Base-by-base conservation (phyloP, 2,329 filamentous ascomycete species). In the Hymenotorrendiella dingleyae region DNA sequence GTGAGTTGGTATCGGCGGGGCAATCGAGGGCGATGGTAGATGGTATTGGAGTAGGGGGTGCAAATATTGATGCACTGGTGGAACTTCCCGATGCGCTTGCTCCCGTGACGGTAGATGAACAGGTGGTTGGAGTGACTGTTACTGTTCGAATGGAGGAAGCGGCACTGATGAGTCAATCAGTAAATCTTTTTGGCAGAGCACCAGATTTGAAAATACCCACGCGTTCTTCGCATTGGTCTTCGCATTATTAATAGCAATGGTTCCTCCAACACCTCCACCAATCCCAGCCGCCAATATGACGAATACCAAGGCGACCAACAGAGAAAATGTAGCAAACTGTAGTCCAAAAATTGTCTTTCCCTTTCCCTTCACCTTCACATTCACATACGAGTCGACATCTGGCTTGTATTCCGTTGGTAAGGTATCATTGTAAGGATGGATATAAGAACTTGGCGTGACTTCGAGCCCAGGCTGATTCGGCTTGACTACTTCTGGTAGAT, bases 211-310 rank as follows among this genome's bases (percentile, higher is more conserved):
- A 21, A 16, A 3, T 21, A n/a, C 37, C 17, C 17, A 26, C 37
- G 22, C 20, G 20, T 19, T 27, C 35, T 41, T 36, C 23, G 34
- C 38, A 29, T 29, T 39, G 34, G 34, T 46, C 27, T 42, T 48
- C 5, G 48, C 48, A 44, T 48, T 48, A 16, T 43, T 46, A 10
- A 48, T 45, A 8, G 47, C 47, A 27, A 51, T 43, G 6, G 40
- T 44, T 9, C 43, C 46, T 16, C 48, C 48, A 27, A 48, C 41
- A 8, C 46, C 48, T 16, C 40, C 46, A 4, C 48, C 48, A 23
- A 51, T 39, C 12, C 24, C 48, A 12, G 46, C 43, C 4, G 27
- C 46, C n/a, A 51, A 35, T 17, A 48, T 43, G 9, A 51, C 45
- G 20, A 46, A 23, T 27, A 36, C 26, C n/a, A 51, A 24, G 1